phyloP scores from a whole-genome alignment of 2,329 filamentous ascomycete species.

The Lachnellula occidentalis region DNA sequence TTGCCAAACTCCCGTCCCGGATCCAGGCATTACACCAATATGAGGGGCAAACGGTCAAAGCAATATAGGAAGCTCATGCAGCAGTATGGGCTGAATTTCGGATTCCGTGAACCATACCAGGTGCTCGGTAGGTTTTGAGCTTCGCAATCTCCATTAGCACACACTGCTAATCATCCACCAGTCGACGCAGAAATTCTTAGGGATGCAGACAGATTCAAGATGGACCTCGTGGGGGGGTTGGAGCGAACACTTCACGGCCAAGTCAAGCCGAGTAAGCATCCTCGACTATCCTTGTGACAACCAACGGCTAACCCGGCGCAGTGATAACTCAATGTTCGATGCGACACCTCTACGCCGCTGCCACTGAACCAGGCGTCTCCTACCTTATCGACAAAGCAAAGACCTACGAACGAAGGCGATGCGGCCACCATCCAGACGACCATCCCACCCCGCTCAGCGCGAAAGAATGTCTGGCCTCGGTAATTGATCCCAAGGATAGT shows the following conservation, averaged over 20 bases:
- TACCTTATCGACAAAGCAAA: constrained; percentile 67
- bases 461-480: constrained; percentile 63
- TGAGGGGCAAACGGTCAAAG: constrained; percentile 65
- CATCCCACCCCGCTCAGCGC: constrained; percentile 66
- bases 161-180: constrained; percentile 27
- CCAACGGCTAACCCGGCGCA: constrained; percentile 27
- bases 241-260: constrained; percentile 81
- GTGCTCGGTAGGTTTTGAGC: constrained; percentile 54
- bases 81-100: constrained; percentile 80
- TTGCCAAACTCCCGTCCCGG: neutral
- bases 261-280: constrained; percentile 67
- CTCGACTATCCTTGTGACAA: neutral
- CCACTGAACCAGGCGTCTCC: constrained; percentile 45
- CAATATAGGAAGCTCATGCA: constrained; percentile 90
- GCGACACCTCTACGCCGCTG: constrained; percentile 66
- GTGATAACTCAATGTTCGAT: constrained; percentile 81
- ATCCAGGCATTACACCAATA: constrained; percentile 33
- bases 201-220: constrained; percentile 78
- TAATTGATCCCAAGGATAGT: constrained; percentile 72
- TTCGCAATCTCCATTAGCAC: constrained; percentile 13
- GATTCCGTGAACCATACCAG: constrained; percentile 92
- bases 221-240: constrained; percentile 74
- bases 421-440: constrained; percentile 69
- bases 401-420: constrained; percentile 67
- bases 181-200: constrained; percentile 82